Percentiles rank a stretch among this genome's conserved stretches.
Conservation (phyloP, 2,329 filamentous ascomycete genomes). For the Didymella exigua region DNA sequence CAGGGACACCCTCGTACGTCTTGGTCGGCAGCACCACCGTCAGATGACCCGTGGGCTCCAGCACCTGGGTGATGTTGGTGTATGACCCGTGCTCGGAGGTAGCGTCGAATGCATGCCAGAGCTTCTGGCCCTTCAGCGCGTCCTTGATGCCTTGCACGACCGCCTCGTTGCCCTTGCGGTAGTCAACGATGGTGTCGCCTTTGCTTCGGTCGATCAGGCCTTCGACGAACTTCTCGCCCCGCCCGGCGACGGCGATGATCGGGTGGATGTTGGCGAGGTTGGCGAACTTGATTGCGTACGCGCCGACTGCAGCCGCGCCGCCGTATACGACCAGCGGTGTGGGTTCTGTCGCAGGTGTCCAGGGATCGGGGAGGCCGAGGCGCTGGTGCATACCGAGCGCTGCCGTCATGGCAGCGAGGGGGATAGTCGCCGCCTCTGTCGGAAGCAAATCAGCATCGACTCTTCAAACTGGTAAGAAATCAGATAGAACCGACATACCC, state of each 20-base stretch:
- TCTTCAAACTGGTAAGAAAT: neutral
- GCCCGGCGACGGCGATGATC: constrained; percentile 51
- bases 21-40: constrained; percentile 52
- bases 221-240: constrained; percentile 46
- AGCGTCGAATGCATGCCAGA: constrained; percentile 63
- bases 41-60: constrained; percentile 43
- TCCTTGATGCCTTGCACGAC: constrained; percentile 50
- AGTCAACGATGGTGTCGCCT: constrained; percentile 57
- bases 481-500: constrained; percentile 40
- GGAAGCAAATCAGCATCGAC: neutral
- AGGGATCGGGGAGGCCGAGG: constrained; percentile 52
- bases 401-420: constrained; percentile 54
- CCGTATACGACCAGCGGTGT: constrained; percentile 51
- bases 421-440: constrained; percentile 52
- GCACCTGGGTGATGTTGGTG: constrained; percentile 47
- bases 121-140: constrained; percentile 51
- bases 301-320: constrained; percentile 50
- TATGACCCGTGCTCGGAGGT: constrained; percentile 58
- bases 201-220: constrained; percentile 46
- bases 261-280: constrained; percentile 49
- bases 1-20: constrained; percentile 52
- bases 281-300: constrained; percentile 51
- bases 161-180: constrained; percentile 59
- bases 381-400: constrained; percentile 53
- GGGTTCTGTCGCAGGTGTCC: constrained; percentile 33